These are phyloP conservation scores for Physcia stellaris DNA, from an alignment of 495 filamentous ascomycete species.

Conservation along the genomic window DNA sequence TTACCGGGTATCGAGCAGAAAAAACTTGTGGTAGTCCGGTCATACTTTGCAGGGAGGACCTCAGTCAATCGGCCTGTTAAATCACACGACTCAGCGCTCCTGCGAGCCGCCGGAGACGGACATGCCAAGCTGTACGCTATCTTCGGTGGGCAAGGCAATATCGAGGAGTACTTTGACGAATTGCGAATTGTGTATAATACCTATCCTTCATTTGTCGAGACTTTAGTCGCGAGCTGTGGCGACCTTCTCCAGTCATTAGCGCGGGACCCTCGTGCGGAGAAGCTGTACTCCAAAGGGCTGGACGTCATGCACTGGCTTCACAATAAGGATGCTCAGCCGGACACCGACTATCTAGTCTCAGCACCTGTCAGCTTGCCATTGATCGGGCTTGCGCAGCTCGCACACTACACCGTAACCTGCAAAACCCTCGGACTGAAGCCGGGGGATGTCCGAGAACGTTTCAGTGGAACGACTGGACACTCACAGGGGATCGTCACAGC, in stretches of 20 bases:
- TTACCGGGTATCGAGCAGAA: slow-evolving; percentile 81
- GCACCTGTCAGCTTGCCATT: slow-evolving; percentile 94
- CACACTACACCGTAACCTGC: slow-evolving; percentile 88
- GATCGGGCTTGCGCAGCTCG: slow-evolving; percentile 88
- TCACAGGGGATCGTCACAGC: slow-evolving; percentile 93
- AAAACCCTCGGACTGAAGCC: slow-evolving; percentile 76
- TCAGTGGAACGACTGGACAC: slow-evolving; percentile 85
- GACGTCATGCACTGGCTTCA: slow-evolving; percentile 89
- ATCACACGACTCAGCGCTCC: slow-evolving; percentile 81
- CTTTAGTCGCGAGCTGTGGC: slow-evolving; percentile 64
- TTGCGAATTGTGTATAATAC: slow-evolving; percentile 79
- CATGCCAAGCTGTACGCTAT: slow-evolving; percentile 75
- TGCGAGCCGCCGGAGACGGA: slow-evolving; percentile 72
- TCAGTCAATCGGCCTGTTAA: slow-evolving; percentile 71
- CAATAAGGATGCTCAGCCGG: slow-evolving; percentile 73
- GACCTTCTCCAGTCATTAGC: slow-evolving; percentile 74
- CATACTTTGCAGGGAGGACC: slow-evolving; percentile 81
- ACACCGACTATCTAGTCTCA: slow-evolving; percentile 89
- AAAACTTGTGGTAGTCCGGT: slow-evolving; percentile 71
- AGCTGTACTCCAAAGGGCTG: slow-evolving; percentile 90
- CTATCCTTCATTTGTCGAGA: slow-evolving; percentile 80
- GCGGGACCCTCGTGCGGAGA: slow-evolving; percentile 72
- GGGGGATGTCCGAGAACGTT: slow-evolving; percentile 65
- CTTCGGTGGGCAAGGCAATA: slow-evolving; percentile 98
- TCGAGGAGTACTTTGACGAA: slow-evolving; percentile 98